A percentile compares a stretch with the other conserved stretches of the same genome.
Conservation (phyloP, 2,329 filamentous ascomycete species). For the Hymenoscyphus infarciens region DNA sequence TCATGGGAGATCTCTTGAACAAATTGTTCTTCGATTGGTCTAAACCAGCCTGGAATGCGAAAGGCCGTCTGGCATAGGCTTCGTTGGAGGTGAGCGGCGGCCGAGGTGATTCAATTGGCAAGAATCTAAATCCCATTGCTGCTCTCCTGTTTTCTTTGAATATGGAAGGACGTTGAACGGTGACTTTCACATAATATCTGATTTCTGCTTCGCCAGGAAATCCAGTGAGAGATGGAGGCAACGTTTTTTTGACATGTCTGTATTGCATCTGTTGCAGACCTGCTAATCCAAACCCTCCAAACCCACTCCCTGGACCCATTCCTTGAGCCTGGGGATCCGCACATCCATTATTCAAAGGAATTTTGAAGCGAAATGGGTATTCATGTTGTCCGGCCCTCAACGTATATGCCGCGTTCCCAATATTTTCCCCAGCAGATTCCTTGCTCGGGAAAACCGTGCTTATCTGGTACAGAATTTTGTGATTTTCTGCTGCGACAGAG, state of each 20-base stretch:
- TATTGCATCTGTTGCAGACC: slow-evolving; percentile 60
- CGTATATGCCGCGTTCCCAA: slow-evolving; percentile 45
- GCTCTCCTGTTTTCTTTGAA: slow-evolving; percentile 86
- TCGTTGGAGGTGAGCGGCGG: slow-evolving; percentile 66
- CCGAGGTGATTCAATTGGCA: slow-evolving; percentile 88
- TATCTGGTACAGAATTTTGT: slow-evolving; percentile 73
- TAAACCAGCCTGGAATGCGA: slow-evolving; percentile 47
- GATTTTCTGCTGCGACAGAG: slow-evolving; percentile 51
- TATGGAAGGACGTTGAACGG: slow-evolving; percentile 80
- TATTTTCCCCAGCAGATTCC: slow-evolving; percentile 32
- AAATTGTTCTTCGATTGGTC: slow-evolving; percentile 32
- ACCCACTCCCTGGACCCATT: slow-evolving; percentile 50
- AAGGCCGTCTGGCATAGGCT: slow-evolving; percentile 75
- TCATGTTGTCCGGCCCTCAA: slow-evolving; percentile 68
- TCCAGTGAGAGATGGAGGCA: slow-evolving; percentile 85
- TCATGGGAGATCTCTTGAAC: slow-evolving; percentile 30
- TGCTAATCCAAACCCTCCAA: slow-evolving; percentile 59
- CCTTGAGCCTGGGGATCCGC: slow-evolving; percentile 46
- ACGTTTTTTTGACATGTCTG: slow-evolving; percentile 74
- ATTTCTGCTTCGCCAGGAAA: slow-evolving; percentile 87
- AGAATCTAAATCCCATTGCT: slow-evolving; percentile 71
- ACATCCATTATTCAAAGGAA: slow-evolving; percentile 71
- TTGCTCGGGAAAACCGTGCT: slow-evolving; percentile 64
- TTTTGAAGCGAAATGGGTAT: slow-evolving; percentile 75
- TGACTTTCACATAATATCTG: slow-evolving; percentile 93